These are phyloP conservation scores for Collariella sp. DNA, from an alignment of 495 filamentous ascomycete genomes.

Conservation along the genomic window DNA sequence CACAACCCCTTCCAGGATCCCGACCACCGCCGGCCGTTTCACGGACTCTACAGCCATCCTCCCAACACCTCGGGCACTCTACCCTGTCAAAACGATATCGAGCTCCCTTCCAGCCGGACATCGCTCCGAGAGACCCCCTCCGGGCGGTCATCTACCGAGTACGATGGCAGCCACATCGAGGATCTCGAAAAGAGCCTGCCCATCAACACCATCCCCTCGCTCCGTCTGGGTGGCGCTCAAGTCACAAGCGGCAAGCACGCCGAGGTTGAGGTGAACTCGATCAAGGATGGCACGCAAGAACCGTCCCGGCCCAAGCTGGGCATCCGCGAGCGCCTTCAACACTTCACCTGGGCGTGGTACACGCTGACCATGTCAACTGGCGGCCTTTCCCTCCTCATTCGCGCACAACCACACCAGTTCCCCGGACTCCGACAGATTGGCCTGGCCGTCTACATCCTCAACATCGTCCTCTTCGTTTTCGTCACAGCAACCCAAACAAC, in stretches of 20 bases:
- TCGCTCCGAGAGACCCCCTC: background rate
- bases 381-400: conserved; percentile 54
- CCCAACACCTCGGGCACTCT: background rate
- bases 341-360: conserved; percentile 71
- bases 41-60: background rate
- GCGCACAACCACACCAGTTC: conserved; percentile 51
- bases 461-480: conserved; percentile 51
- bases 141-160: conserved; percentile 1
- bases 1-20: background rate
- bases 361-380: conserved; percentile 62
- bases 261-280: background rate
- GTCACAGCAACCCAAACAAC: conserved; percentile 44
- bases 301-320: conserved; percentile 10
- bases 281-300: background rate
- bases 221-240: background rate
- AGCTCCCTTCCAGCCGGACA: background rate
- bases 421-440: conserved; percentile 52
- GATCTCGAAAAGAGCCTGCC: conserved; percentile 12
- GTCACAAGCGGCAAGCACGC: background rate
- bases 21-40: background rate
- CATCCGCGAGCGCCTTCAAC: conserved; percentile 41
- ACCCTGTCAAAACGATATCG: background rate
- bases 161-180: background rate
- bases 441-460: conserved; percentile 52
- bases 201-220: conserved; percentile 5